Conservation (phyloP, 75 land plant genomes). For the Larix kaempferi region DNA sequence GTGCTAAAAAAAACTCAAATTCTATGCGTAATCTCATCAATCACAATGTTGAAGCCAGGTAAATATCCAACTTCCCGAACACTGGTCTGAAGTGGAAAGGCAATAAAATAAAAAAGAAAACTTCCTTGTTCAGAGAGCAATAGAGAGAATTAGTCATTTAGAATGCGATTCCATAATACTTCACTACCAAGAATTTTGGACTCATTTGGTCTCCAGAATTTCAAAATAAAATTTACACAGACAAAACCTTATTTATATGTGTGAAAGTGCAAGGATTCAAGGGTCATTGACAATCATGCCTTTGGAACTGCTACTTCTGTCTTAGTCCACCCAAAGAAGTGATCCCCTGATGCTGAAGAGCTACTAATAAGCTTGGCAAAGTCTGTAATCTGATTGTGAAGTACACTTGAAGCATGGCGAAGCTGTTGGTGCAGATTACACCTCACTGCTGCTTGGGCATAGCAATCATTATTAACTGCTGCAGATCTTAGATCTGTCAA, state of each 20-base stretch:
- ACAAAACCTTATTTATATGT: neutral
- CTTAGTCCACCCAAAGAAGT: neutral
- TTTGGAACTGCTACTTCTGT: slow-evolving; percentile 6
- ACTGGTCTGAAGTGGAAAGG: neutral
- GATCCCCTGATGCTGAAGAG: neutral
- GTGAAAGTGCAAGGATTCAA: neutral
- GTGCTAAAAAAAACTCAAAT: neutral
- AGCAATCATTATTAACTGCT: slow-evolving; percentile 84
- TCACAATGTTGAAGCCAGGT: neutral
- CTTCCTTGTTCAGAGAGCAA: neutral
- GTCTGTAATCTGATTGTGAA: slow-evolving; percentile 42
- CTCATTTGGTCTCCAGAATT: neutral
- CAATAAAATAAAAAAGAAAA: neutral
- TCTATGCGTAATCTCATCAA: neutral
- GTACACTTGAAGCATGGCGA: slow-evolving; percentile 59
- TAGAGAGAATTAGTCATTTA: neutral
- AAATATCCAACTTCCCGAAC: neutral
- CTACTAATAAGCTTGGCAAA: slow-evolving; percentile 15
- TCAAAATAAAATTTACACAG: neutral
- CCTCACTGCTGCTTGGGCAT: slow-evolving; percentile 69
- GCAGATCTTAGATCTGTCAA: slow-evolving; percentile 85
- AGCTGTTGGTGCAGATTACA: slow-evolving; percentile 58
- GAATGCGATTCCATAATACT: too few relatives aligned
- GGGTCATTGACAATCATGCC: slow-evolving; percentile 6
- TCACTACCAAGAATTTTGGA: neutral